Conservation (phyloP, 192 early-diverging fungal species). For the Podochytrium sp. region DNA sequence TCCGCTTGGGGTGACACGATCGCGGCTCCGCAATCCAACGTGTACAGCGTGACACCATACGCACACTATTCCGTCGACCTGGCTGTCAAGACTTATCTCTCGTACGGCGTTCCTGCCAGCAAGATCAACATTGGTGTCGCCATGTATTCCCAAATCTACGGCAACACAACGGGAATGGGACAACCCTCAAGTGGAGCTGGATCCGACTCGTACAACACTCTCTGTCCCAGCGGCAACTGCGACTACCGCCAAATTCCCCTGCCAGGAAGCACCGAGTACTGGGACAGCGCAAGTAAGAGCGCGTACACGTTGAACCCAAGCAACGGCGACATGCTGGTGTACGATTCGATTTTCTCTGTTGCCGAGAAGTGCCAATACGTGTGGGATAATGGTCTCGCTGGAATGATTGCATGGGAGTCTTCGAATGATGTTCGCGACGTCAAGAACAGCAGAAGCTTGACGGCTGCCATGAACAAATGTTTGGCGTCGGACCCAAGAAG, state of each 20-base stretch:
- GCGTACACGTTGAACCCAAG: constrained; percentile 76
- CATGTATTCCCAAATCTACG: constrained; percentile 88
- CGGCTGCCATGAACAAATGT: not conserved
- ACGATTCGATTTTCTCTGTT: constrained; percentile 63
- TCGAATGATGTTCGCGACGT: not conserved
- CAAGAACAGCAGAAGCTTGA: not conserved
- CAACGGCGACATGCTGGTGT: constrained; percentile 73
- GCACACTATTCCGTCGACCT: constrained; percentile 61
- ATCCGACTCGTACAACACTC: not conserved
- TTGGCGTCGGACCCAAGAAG: not conserved
- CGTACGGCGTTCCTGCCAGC: constrained; percentile 73
- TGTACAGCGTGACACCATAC: constrained; percentile 61
- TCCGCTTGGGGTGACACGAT: constrained; percentile 48
- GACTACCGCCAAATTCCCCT: not conserved
- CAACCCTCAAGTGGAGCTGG: not conserved
- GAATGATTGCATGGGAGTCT: constrained; percentile 55
- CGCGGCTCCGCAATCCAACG: constrained; percentile 85
- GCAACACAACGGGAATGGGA: constrained; percentile 63
- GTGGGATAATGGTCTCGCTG: constrained; percentile 45
- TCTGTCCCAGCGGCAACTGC: not conserved
- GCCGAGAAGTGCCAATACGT: constrained; percentile 49
- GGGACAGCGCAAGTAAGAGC: constrained; percentile 76
- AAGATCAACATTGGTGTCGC: constrained; percentile 91
- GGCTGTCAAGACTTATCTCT: constrained; percentile 74
- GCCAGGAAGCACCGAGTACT: constrained; percentile 53